phyloP scores from a whole-genome alignment of 306 rosid species.

The Betula pendula region DNA sequence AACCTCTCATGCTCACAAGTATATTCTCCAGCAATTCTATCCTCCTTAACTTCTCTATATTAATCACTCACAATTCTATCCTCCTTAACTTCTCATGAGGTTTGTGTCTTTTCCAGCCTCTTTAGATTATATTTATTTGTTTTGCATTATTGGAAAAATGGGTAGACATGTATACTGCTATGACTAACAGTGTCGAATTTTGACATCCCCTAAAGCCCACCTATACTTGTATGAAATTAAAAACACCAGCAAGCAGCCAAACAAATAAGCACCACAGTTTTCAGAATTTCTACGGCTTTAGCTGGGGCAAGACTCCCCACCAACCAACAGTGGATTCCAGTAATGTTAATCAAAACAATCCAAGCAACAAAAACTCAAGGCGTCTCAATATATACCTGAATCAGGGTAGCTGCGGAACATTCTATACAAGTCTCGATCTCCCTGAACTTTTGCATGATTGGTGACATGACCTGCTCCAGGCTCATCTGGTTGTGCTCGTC shows the following conservation, averaged over 20 bases:
- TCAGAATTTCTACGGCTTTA: not conserved
- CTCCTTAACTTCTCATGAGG: not conserved
- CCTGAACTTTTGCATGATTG: conserved; percentile 51
- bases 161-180: not conserved
- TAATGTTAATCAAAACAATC: not conserved
- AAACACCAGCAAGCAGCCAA: not conserved
- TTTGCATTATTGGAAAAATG: not conserved
- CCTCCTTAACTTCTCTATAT: not conserved
- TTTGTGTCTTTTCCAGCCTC: not conserved
- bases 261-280: not conserved
- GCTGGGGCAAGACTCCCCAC: conserved; percentile 5
- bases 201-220: not conserved
- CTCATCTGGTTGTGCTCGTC: conserved; percentile 24
- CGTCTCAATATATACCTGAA: conserved; percentile 38
- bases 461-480: conserved; percentile 50
- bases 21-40: not conserved
- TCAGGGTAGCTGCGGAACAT: conserved; percentile 44
- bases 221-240: not conserved
- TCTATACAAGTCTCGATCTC: conserved; percentile 55
- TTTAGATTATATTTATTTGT: not conserved
- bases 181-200: not conserved
- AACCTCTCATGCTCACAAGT: too few relatives aligned
- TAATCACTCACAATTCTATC: too few relatives aligned
- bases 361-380: not conserved
- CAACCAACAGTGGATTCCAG: not conserved